Conservation (phyloP, 352 stramenopile genomes). For the Phytophthora brassicae region DNA sequence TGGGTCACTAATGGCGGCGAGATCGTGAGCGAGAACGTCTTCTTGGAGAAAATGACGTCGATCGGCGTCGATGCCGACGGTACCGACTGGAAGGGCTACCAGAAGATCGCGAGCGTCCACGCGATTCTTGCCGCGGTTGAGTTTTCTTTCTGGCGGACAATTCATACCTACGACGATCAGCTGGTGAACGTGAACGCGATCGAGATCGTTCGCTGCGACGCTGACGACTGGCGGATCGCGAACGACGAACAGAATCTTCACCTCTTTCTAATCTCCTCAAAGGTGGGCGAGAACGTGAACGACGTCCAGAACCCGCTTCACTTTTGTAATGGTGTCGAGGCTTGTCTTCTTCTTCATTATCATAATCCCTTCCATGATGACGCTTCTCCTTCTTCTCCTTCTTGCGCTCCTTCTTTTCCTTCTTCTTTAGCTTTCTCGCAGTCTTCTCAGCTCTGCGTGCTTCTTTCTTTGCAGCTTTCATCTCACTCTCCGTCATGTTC, state of each 20-base stretch:
- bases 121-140: not conserved
- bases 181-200: slow-evolving; percentile 28
- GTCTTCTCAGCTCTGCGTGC: slow-evolving; percentile 63
- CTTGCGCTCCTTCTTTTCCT: slow-evolving; percentile 62
- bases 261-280: slow-evolving; percentile 5
- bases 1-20: slow-evolving; percentile 21
- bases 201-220: slow-evolving; percentile 7
- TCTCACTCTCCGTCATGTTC: slow-evolving; percentile 36
- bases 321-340: slow-evolving; percentile 6
- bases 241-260: slow-evolving; percentile 5
- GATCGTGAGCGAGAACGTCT: slow-evolving; percentile 31
- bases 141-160: slow-evolving; percentile 7
- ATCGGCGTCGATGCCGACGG: slow-evolving; percentile 20
- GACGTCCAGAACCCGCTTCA: slow-evolving; percentile 6
- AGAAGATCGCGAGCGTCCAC: slow-evolving; percentile 16
- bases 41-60: slow-evolving; percentile 18
- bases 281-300: slow-evolving; percentile 16
- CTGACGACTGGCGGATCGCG: slow-evolving; percentile 16
- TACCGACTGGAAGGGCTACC: slow-evolving; percentile 2
- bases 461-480: slow-evolving; percentile 60
- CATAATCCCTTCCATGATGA: slow-evolving; percentile 4
- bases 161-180: slow-evolving; percentile 15
- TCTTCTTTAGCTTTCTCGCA: slow-evolving; percentile 66
- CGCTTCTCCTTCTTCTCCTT: slow-evolving; percentile 33
- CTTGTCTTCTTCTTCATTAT: slow-evolving; percentile 16